These are phyloP conservation scores for Acacia pycnantha DNA, from an alignment of 331 rosid species.

Conservation along the genomic window DNA sequence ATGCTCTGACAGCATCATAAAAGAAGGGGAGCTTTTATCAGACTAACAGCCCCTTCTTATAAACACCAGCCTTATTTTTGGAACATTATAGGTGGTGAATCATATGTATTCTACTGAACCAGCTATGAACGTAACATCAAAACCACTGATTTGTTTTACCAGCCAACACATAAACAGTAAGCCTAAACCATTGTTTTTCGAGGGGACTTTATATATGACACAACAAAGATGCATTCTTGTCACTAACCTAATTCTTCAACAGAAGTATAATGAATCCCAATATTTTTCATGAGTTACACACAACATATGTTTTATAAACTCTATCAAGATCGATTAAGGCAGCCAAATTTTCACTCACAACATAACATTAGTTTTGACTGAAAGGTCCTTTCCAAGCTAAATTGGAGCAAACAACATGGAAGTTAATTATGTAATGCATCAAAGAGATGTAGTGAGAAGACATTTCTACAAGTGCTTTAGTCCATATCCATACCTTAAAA, in stretches of 20 bases:
- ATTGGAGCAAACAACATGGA: neutral
- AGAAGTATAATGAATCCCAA: too few relatives aligned
- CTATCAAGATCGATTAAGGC: neutral
- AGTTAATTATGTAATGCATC: neutral
- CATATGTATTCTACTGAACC: neutral
- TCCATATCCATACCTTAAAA: too few relatives aligned
- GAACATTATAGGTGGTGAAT: neutral
- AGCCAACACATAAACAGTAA: neutral
- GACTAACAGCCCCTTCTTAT: neutral
- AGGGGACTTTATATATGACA: neutral
- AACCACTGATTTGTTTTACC: neutral
- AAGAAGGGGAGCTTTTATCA: slow-evolving; percentile 20
- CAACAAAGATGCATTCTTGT: neutral
- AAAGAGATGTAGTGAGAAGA: neutral
- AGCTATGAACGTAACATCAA: neutral
- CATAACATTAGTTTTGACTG: neutral
- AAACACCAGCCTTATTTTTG: neutral
- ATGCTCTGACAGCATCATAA: too few relatives aligned
- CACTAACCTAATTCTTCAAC: neutral
- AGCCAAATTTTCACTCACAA: neutral
- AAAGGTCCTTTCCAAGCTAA: neutral
- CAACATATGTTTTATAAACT: neutral
- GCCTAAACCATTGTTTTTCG: neutral
- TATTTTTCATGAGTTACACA: neutral
- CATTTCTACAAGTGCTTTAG: neutral